Base-by-base conservation (phyloP, 352 stramenopile genomes). In the Globisporangium iwayamae region DNA sequence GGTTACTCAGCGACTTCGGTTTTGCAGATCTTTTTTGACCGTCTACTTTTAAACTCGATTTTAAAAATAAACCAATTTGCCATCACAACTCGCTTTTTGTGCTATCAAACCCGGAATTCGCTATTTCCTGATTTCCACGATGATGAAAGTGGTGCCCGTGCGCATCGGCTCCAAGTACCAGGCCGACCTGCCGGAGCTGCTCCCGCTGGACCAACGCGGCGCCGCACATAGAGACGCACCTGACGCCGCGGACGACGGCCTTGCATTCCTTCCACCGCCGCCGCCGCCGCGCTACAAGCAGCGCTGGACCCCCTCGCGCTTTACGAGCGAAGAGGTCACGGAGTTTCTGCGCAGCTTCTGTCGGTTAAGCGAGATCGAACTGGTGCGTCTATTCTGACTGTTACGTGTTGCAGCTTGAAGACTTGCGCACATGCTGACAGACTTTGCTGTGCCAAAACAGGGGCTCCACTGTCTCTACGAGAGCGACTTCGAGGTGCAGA, bases 381-480 rank as follows among this genome's bases (percentile, higher is more conserved):
- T 74, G 70, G 82, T 91, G 56, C n/a, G 46, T 62, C 3, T 9
- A 7, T 3, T 28, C 25, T 1, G 3, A 8, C 28, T 46, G 18
- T 22, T 25, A 20, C 20, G 43, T 56, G 62, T 61, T 3, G 14
- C 11, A 45, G 38, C 2, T 16, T 39, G 4, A 56, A 13, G 14
- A 38, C 48, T 8, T 38, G 20, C 25, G 25, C 25, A 28, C 25
- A 28, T 2, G 25, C 25, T 28, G 13, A 50, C 34, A 7, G 28
- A 9, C 8, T 41, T 30, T 45, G 46, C 30, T 67, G 59, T 41
- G 4, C 58, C 43, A n/a, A 46, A 22, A 51, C 45, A 92, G 83
- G 83, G 77, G 14, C 75, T 90, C 9, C 76, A 78, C 47, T 85
- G 78, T 57, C 74, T 92, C 20, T 78, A 79, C 66, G 78, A 83